Percentiles rank a stretch among this genome's conserved stretches.
Evolutionary conservation across 495 filamentous ascomycete genomes (phyloP).

Genomic region (Bathelium albidoporum): DNA sequence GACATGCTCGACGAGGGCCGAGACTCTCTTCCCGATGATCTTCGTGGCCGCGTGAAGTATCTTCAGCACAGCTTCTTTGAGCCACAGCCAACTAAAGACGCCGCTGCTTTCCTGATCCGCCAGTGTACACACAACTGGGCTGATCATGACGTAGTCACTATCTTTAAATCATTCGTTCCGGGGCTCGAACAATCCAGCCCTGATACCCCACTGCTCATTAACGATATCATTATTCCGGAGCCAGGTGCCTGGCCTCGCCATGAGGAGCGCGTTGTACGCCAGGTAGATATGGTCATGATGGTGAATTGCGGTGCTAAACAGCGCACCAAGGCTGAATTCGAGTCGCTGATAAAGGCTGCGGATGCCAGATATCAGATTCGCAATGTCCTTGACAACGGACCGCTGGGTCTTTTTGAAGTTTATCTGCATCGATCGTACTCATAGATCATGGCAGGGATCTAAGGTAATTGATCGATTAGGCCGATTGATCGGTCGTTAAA

Average conservation of each 20-base stretch:
- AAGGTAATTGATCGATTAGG: too few relatives aligned
- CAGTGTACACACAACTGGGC: constrained; percentile 27
- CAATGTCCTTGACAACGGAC: constrained; percentile 8
- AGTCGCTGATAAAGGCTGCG: constrained; percentile 22
- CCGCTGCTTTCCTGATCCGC: constrained; percentile 23
- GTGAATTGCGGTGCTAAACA: constrained; percentile 26
- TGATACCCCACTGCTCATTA: constrained; percentile 27
- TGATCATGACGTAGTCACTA: constrained; percentile 22
- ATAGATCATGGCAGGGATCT: not conserved
- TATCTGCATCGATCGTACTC: not conserved
- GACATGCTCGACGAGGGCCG: constrained; percentile 23
- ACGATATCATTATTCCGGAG: constrained; percentile 27
- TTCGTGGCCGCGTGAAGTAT: constrained; percentile 21
- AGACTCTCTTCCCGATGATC: not conserved
- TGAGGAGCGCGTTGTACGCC: not conserved
- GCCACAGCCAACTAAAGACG: constrained; percentile 20
- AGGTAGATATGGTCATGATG: constrained; percentile 27
- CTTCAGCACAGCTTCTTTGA: constrained; percentile 27
- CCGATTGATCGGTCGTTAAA: too few relatives aligned
- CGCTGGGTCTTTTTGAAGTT: constrained; percentile 2
- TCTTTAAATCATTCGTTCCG: constrained; percentile 22
- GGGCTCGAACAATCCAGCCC: constrained; percentile 20
- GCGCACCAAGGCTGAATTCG: constrained; percentile 25
- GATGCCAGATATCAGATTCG: constrained; percentile 23
- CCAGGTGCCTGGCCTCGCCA: not conserved